Conservation (phyloP, 2,329 filamentous ascomycete genomes). For the Cercospora canescens region DNA sequence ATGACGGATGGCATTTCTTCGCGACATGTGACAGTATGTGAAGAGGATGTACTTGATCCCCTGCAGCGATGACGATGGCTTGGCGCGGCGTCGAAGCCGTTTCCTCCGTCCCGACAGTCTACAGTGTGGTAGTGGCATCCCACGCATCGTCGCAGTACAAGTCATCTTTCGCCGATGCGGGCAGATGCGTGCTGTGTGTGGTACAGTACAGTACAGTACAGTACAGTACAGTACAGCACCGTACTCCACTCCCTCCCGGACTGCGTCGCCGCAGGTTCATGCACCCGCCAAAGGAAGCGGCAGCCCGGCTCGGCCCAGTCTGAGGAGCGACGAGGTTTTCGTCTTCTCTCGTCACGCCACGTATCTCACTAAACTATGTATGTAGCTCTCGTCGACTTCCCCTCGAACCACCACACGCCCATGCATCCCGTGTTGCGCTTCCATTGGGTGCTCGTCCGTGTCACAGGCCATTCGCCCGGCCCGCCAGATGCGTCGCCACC, state of each 20-base stretch:
- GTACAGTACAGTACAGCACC: too few relatives aligned
- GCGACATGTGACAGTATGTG: background rate
- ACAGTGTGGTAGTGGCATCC: too few relatives aligned
- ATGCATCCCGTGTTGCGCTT: background rate
- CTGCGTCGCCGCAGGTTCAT: constrained; percentile 2
- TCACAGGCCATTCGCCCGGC: constrained; percentile 7
- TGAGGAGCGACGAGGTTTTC: background rate
- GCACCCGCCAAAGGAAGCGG: background rate
- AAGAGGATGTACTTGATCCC: too few relatives aligned
- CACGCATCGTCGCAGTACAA: too few relatives aligned
- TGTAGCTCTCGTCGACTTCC: background rate
- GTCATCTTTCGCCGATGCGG: too few relatives aligned
- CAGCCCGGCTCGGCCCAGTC: constrained; percentile 4
- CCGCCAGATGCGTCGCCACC: constrained; percentile 16
- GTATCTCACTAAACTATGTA: too few relatives aligned
- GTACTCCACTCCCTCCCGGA: too few relatives aligned
- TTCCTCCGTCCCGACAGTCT: background rate
- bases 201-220: too few relatives aligned
- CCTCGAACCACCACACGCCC: constrained; percentile 6
- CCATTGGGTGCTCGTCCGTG: constrained; percentile 9
- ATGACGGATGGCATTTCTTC: background rate
- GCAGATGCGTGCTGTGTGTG: background rate
- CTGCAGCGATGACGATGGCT: background rate
- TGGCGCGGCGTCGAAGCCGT: background rate
- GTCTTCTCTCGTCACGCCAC: constrained; percentile 1